Evolutionary conservation across 176 grass and related monocot species (phyloP).

Genomic region (Otatea glauca): DNA sequence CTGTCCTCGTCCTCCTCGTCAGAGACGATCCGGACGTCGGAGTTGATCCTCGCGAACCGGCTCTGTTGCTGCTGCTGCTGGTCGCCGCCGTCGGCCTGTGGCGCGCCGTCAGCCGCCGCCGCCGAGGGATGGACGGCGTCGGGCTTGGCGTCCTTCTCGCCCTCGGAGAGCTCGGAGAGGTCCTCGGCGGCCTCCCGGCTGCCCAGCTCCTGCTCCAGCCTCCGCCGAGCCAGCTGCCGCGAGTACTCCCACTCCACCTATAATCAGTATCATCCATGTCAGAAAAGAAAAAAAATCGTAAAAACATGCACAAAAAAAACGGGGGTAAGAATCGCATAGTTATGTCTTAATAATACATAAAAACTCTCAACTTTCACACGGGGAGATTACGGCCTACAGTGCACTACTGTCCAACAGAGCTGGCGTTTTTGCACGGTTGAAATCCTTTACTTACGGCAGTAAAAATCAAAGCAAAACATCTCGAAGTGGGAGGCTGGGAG

Average conservation of each 20-base stretch:
- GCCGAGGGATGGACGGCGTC: neutral
- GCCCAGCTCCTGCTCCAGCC: slow-evolving; percentile 56
- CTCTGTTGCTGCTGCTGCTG: neutral
- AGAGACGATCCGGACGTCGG: slow-evolving; percentile 55
- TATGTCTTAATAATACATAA: neutral
- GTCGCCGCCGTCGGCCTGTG: neutral
- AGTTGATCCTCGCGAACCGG: slow-evolving; percentile 49
- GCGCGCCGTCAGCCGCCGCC: neutral
- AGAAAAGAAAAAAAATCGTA: neutral
- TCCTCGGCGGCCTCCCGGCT: slow-evolving; percentile 73
- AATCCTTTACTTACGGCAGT: neutral
- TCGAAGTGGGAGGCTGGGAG: neutral
- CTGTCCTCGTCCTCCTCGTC: slow-evolving; percentile 54
- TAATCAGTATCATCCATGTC: neutral
- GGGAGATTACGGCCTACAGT: neutral
- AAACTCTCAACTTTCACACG: neutral
- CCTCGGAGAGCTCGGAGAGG: slow-evolving; percentile 67
- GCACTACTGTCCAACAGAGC: neutral
- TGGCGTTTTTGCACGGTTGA: neutral
- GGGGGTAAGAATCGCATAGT: too few species aligned
- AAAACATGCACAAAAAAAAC: neutral
- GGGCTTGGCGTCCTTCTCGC: slow-evolving; percentile 50
- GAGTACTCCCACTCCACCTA: slow-evolving; percentile 61
- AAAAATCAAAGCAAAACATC: neutral
- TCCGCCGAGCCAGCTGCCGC: slow-evolving; percentile 39